Evolutionary conservation across 139 green algal species (phyloP).

Genomic region (Chlamydomonas sp.): DNA sequence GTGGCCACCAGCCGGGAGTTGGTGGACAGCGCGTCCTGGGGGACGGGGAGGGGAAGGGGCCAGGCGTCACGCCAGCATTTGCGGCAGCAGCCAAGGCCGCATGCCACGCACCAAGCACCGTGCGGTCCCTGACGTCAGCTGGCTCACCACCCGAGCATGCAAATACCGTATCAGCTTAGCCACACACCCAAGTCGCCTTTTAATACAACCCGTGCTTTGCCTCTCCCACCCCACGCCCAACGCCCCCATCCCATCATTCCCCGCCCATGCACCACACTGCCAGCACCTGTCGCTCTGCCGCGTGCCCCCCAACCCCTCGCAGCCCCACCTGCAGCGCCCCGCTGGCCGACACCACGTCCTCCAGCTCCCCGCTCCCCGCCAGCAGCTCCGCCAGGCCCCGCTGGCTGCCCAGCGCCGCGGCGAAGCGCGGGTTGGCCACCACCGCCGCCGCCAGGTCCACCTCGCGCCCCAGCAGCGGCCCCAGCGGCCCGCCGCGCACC

Average conservation of each 20-base stretch:
- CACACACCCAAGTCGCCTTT: too few relatives aligned
- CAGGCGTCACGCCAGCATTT: too few relatives aligned
- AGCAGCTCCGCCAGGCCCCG: slow-evolving; percentile 6
- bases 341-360: not conserved
- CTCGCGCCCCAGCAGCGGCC: not conserved
- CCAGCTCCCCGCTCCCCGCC: not conserved
- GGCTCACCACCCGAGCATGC: too few relatives aligned
- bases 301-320: not conserved
- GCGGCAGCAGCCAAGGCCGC: too few relatives aligned
- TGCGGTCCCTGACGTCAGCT: too few relatives aligned
- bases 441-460: not conserved
- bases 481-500: not conserved
- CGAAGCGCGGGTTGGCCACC: slow-evolving; percentile 5
- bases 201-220: too few relatives aligned
- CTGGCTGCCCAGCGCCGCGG: slow-evolving; percentile 1
- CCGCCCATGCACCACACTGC: too few relatives aligned
- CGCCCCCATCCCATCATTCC: too few relatives aligned
- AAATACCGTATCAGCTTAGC: too few relatives aligned
- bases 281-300: too few relatives aligned
- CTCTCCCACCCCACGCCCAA: too few relatives aligned
- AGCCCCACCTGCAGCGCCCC: not conserved
- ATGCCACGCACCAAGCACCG: too few relatives aligned
- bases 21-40: slow-evolving; percentile 4
- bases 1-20: slow-evolving; percentile 11
- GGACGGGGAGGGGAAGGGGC: not conserved